A percentile compares a stretch with the other conserved stretches of the same genome.
Conservation (phyloP, 257 asterid species). For the Ocimum tenuiflorum region DNA sequence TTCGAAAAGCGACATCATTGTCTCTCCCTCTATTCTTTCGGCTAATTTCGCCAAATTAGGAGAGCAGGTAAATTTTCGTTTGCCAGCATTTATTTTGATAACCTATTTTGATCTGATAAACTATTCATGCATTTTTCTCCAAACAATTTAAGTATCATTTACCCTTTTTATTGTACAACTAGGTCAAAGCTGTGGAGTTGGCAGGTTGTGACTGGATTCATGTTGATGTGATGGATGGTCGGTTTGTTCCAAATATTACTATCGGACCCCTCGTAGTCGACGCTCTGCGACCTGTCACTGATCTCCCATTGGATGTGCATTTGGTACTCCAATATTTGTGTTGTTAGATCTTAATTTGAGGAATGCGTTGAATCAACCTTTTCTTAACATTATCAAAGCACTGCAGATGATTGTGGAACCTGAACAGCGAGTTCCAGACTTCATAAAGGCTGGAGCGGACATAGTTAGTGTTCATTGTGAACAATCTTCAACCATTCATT, state of each 20-base stretch:
- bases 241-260: constrained; percentile 94
- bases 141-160: constrained; percentile 4
- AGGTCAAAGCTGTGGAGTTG: constrained; percentile 96
- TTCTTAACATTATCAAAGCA: constrained; percentile 27
- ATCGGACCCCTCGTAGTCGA: constrained; percentile 92
- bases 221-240: constrained; percentile 99
- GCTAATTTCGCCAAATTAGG: constrained; percentile 92
- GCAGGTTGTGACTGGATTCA: constrained; percentile 99
- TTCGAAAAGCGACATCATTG: constrained; percentile 84
- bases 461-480: constrained; percentile 95
- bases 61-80: constrained; percentile 63
- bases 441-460: constrained; percentile 98
- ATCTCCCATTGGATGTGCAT: constrained; percentile 98
- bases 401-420: constrained; percentile 99
- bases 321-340: constrained; percentile 49
- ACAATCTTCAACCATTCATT: constrained; percentile 94
- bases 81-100: background rate
- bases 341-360: background rate
- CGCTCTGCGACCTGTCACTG: constrained; percentile 91
- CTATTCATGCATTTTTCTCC: background rate
- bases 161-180: constrained; percentile 18
- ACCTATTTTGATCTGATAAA: background rate
- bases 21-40: constrained; percentile 96
- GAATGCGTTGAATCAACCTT: constrained; percentile 13
- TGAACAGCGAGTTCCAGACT: constrained; percentile 94